phyloP scores from a whole-genome alignment of 768 basidiomycete genomes.

The Rubroboletus pulcherrimus region DNA sequence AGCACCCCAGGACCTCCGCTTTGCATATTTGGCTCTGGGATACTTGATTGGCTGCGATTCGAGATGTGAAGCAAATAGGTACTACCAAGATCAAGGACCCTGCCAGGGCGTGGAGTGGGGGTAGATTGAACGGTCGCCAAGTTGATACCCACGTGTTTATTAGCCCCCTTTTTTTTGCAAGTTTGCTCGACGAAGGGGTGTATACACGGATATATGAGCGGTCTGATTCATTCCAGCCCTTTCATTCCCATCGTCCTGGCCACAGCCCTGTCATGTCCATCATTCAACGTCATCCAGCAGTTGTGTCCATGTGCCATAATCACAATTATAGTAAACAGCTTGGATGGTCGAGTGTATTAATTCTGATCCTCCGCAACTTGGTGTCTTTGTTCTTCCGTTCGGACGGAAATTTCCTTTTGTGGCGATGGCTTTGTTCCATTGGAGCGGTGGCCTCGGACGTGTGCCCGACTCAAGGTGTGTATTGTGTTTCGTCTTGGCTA shows the following conservation, averaged over 20 bases:
- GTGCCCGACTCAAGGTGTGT: not conserved
- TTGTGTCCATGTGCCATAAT: too few relatives aligned
- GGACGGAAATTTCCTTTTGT: constrained; percentile 2
- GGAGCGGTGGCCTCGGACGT: not conserved
- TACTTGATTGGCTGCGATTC: not conserved
- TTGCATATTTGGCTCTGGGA: not conserved
- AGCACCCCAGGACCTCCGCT: not conserved
- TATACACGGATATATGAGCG: too few relatives aligned
- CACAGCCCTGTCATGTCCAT: too few relatives aligned
- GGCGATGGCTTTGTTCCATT: constrained; percentile 15
- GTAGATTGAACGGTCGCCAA: not conserved
- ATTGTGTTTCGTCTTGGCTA: not conserved
- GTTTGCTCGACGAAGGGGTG: not conserved
- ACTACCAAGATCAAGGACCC: not conserved
- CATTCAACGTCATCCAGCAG: too few relatives aligned
- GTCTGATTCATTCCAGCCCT: too few relatives aligned
- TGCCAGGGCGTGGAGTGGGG: not conserved
- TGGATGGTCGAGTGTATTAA: too few relatives aligned
- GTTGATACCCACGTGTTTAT: not conserved
- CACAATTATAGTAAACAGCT: too few relatives aligned
- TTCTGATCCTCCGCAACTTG: too few relatives aligned
- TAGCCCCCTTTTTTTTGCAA: not conserved
- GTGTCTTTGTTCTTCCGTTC: not conserved
- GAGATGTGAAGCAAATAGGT: not conserved
- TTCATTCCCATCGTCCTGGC: too few relatives aligned